These are phyloP conservation scores for Amanita pallidorosea DNA, from an alignment of 768 basidiomycete genomes.

Conservation along the genomic window DNA sequence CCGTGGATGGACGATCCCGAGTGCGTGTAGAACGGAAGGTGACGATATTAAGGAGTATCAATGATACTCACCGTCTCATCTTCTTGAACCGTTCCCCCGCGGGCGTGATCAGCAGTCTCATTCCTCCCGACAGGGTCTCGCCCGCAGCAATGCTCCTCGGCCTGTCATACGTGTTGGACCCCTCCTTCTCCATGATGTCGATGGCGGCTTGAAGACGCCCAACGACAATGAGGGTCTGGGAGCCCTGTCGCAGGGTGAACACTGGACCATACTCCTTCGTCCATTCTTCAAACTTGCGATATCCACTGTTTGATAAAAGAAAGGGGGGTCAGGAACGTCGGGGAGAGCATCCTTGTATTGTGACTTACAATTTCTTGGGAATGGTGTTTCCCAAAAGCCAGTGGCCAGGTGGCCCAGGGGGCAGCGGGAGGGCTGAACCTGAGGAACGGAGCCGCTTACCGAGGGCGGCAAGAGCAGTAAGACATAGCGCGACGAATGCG, in stretches of 20 bases:
- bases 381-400: constrained; percentile 29
- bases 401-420: constrained; percentile 32
- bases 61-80: constrained; percentile 36
- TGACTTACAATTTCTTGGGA: constrained; percentile 29
- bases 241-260: constrained; percentile 44
- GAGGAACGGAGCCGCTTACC: constrained; percentile 14
- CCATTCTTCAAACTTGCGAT: constrained; percentile 48
- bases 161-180: constrained; percentile 43
- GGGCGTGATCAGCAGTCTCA: constrained; percentile 44
- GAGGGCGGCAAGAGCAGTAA: constrained; percentile 19
- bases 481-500: constrained; percentile 18
- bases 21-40: background rate
- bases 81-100: constrained; percentile 52
- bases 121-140: constrained; percentile 47
- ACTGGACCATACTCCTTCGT: constrained; percentile 51
- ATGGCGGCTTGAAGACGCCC: constrained; percentile 45
- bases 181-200: constrained; percentile 59
- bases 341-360: background rate
- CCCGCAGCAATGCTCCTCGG: constrained; percentile 47
- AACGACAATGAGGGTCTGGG: constrained; percentile 31
- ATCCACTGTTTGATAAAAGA: constrained; percentile 19
- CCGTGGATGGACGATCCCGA: no score
- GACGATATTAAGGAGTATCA: no score
- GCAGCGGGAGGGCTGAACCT: constrained; percentile 19
- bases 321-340: background rate